Conservation (phyloP, 148 eudicot genomes). For the Amaranthus palmeri region DNA sequence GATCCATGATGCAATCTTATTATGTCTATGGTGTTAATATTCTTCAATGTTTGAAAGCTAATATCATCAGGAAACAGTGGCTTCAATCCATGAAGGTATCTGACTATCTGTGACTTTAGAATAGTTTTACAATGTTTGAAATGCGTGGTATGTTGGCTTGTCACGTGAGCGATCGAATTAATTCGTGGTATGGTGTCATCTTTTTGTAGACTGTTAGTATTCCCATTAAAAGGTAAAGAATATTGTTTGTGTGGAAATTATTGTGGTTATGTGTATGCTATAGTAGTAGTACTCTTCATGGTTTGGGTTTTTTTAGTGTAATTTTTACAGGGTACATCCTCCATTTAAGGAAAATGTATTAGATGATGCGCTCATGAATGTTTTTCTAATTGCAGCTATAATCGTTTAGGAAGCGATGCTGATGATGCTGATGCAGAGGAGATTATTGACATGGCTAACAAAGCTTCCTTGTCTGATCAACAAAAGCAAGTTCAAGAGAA, state of each 20-base stretch:
- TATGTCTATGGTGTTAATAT: neutral
- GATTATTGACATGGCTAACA: slow-evolving; percentile 75
- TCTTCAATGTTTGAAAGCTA: too few relatives aligned
- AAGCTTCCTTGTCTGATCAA: slow-evolving; percentile 76
- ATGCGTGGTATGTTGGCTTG: too few relatives aligned
- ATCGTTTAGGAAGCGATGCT: slow-evolving; percentile 75
- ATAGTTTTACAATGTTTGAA: too few relatives aligned
- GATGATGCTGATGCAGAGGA: slow-evolving; percentile 80
- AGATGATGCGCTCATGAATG: slow-evolving; percentile 9
- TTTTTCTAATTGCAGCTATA: slow-evolving; percentile 51
- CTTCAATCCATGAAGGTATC: neutral
- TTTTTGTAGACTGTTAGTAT: too few relatives aligned
- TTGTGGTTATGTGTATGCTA: neutral
- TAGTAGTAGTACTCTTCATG: neutral
- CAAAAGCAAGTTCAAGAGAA: slow-evolving; percentile 86
- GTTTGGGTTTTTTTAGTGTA: neutral
- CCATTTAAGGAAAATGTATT: neutral
- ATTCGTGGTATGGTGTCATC: too few relatives aligned
- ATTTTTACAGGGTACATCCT: neutral
- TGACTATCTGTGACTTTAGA: too few relatives aligned
- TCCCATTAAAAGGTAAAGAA: too few relatives aligned
- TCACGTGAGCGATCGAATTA: too few relatives aligned
- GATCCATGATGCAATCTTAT: neutral
- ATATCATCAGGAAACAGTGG: neutral
- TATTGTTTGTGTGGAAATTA: neutral